Evolutionary conservation across 495 filamentous ascomycete genomes (phyloP).

Genomic region (Aspergillus incahuasiensis): DNA sequence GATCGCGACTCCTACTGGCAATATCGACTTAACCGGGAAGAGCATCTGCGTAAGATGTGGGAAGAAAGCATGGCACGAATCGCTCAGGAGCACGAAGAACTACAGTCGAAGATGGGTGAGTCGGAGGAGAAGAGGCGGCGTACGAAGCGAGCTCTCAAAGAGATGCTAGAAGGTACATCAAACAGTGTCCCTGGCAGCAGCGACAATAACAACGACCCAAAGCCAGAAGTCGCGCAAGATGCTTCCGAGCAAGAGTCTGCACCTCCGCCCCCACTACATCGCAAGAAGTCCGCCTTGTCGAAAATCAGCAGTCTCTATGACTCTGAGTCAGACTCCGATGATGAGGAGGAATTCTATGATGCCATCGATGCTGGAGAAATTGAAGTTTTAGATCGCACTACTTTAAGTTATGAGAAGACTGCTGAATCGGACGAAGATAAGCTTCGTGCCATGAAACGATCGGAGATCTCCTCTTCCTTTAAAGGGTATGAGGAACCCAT

Average conservation of each 20-base stretch:
- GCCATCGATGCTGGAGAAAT: conserved; percentile 91
- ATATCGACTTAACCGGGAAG: conserved; percentile 84
- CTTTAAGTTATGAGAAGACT: conserved; percentile 39
- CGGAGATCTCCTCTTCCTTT: conserved; percentile 71
- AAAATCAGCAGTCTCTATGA: conserved; percentile 55
- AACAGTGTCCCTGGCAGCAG: too few species aligned
- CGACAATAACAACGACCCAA: too few species aligned
- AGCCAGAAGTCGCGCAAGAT: too few species aligned
- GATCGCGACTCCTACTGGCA: conserved; percentile 97
- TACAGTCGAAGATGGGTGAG: conserved; percentile 82
- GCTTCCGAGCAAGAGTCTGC: conserved; percentile 6
- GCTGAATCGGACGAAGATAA: conserved; percentile 42
- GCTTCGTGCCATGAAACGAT: conserved; percentile 43
- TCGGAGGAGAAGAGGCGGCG: conserved; percentile 84
- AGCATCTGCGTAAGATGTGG: conserved; percentile 87
- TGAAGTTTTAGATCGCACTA: conserved; percentile 60
- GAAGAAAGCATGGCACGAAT: conserved; percentile 97
- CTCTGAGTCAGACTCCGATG: conserved; percentile 74
- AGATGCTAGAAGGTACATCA: conserved; percentile 81
- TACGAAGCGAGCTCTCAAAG: conserved; percentile 84
- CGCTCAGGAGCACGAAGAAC: conserved; percentile 84
- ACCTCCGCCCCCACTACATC: conserved; percentile 15
- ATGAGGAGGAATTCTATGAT: conserved; percentile 95
- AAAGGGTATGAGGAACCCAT: conserved; percentile 86
- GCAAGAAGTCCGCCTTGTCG: conserved; percentile 31